Evolutionary conservation across 2,329 filamentous ascomycete species (phyloP), one percentile per base, ranked within the genome.

Genomic region (Penicillium sp.): DNA sequence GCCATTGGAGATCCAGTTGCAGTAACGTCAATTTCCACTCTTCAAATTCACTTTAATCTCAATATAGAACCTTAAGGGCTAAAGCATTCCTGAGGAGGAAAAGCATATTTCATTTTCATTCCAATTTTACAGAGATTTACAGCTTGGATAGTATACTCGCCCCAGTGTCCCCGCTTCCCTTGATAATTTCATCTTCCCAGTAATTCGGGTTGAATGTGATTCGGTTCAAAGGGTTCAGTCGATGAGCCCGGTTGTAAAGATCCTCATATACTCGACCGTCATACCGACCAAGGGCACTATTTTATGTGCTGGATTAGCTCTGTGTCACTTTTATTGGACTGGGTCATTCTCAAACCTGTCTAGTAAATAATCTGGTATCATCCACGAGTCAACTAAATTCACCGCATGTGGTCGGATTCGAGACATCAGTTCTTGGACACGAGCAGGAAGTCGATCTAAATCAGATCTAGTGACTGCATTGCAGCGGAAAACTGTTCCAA

Each of bases 221-320:
- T 49, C 67, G 66, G 54, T 83, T 83, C 60, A 83, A 56, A 9
- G 80, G 80, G 64, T 83, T 83, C 59, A 77, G 63, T 42, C 76
- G 67, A 70, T 83, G 80, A 3, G 80, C 81, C 48, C 77, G 71
- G 51, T 82, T 73, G 55, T 76, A 83, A 37, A 83, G 62, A 51
- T 82, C 78, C 61, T 83, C 81, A 58, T 83, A 83, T 6, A 82
- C 80, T 47, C 74, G 77, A 2, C 81, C 81, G 63, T 83, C 80
- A 52, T 73, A 78, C 39, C 79, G 68, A 0, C 81, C 81, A 34
- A 83, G 64, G 5, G 80, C 78, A 64, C 78, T 45, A n/a, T 13
- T 19, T 2, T 6, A 44, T 16, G 3, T 9, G 9, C 11, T 19
- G n/a, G 8, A 28, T 44, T 19, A 44, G 40, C 21, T 18, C 40